Evolutionary conservation across 1,139 yeast species (phyloP).

Genomic region (Lodderomyces parapsilosis): DNA sequence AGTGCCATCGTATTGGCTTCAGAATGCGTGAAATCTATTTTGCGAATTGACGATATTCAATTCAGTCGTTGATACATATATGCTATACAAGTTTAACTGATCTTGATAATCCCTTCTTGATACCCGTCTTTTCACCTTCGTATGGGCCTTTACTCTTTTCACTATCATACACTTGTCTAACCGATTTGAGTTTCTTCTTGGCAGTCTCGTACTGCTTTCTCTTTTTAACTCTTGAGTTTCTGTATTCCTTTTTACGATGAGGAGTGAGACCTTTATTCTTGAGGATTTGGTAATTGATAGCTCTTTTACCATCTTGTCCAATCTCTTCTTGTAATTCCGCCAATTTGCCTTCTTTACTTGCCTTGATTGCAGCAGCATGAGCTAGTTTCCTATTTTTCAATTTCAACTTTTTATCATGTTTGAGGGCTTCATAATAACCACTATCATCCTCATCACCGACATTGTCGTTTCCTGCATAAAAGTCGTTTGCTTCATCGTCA

Average conservation of each 20-base stretch:
- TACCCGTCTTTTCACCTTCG: slow-evolving; percentile 96
- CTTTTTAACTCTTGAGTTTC: slow-evolving; percentile 97
- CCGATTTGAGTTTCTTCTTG: slow-evolving; percentile 87
- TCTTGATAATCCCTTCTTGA: slow-evolving; percentile 85
- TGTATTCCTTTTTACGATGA: slow-evolving; percentile 85
- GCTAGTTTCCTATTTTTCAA: slow-evolving; percentile 59
- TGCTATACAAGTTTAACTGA: slow-evolving; percentile 67
- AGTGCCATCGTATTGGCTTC: slow-evolving; percentile 93
- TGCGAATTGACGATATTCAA: slow-evolving; percentile 95
- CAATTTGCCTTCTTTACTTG: slow-evolving; percentile 83
- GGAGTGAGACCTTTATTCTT: slow-evolving; percentile 96
- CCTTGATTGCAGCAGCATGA: slow-evolving; percentile 70
- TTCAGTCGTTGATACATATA: slow-evolving; percentile 31
- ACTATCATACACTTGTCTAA: slow-evolving; percentile 81
- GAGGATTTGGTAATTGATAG: slow-evolving; percentile 87
- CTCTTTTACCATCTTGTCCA: slow-evolving; percentile 88
- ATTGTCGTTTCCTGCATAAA: slow-evolving; percentile 16
- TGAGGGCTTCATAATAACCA: slow-evolving; percentile 54
- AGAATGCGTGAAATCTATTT: slow-evolving; percentile 91
- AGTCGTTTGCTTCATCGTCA: slow-evolving; percentile 33
- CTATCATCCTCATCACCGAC: slow-evolving; percentile 42
- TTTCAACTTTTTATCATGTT: slow-evolving; percentile 45
- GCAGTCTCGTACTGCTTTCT: slow-evolving; percentile 96
- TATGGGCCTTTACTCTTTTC: slow-evolving; percentile 74
- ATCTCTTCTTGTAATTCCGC: slow-evolving; percentile 65